Evolutionary conservation across 441 rosid genomes (phyloP).

Genomic region (Erodium texanum): DNA sequence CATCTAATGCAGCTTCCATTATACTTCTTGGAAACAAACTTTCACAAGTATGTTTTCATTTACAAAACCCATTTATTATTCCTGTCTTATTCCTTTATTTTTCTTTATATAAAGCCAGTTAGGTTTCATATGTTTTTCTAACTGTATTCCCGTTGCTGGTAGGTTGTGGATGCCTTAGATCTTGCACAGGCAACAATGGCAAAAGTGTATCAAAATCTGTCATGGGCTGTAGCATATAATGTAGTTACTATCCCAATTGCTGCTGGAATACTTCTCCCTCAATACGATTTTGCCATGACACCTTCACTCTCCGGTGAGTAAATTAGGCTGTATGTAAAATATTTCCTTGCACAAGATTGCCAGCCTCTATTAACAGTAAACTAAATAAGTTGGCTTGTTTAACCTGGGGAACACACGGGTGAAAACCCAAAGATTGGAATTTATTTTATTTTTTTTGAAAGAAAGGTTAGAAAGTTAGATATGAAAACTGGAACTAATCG

Average conservation of each 20-base stretch:
- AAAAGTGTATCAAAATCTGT: constrained; percentile 85
- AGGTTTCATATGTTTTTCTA: neutral
- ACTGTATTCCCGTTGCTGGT: constrained; percentile 11
- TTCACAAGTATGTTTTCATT: constrained; percentile 49
- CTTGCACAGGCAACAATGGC: constrained; percentile 81
- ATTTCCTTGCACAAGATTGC: neutral
- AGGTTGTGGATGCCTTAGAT: constrained; percentile 78
- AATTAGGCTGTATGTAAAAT: neutral
- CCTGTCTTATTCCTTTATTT: neutral
- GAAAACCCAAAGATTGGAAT: too few species aligned
- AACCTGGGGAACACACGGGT: neutral
- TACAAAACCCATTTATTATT: neutral
- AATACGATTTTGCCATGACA: constrained; percentile 81
- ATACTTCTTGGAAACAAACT: constrained; percentile 80
- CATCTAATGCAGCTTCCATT: constrained; percentile 80
- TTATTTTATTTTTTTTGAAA: too few species aligned
- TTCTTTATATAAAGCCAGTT: neutral
- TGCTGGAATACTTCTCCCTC: constrained; percentile 82
- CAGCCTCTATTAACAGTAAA: neutral
- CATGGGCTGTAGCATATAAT: constrained; percentile 83
- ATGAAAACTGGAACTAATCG: too few species aligned
- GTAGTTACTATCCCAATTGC: constrained; percentile 75
- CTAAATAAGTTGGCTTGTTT: neutral
- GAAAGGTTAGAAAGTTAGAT: too few species aligned
- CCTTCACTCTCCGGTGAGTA: constrained; percentile 75